Conservation (phyloP, 306 rosid genomes). For the Rubus parviflorus region DNA sequence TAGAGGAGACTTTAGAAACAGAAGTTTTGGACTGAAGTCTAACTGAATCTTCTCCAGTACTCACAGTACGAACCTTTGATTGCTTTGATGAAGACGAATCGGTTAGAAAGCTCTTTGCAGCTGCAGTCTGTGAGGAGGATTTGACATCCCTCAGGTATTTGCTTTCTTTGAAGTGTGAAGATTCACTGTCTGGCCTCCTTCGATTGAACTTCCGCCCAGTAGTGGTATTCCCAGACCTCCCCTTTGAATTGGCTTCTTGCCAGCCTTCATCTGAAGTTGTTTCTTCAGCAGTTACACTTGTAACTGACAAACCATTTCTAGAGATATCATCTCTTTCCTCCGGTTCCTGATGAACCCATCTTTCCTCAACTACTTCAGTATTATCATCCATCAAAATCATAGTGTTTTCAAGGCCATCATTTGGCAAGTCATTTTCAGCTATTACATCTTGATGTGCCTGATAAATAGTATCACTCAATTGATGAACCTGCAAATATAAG, state of each 20-base stretch:
- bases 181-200: constrained; percentile 49
- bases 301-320: constrained; percentile 24
- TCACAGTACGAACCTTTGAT: constrained; percentile 39
- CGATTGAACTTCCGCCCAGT: constrained; percentile 52
- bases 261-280: constrained; percentile 80
- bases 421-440: constrained; percentile 37
- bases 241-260: constrained; percentile 94
- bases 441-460: constrained; percentile 40
- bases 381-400: constrained; percentile 21
- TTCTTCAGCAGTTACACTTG: constrained; percentile 51
- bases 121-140: constrained; percentile 42
- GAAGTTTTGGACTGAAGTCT: constrained; percentile 41
- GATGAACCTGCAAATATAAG: constrained; percentile 52
- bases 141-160: constrained; percentile 43
- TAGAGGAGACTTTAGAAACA: constrained; percentile 42
- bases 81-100: constrained; percentile 43
- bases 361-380: constrained; percentile 31
- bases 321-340: constrained; percentile 42
- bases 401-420: constrained; percentile 38
- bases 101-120: constrained; percentile 36
- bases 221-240: constrained; percentile 53
- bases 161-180: constrained; percentile 45
- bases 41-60: constrained; percentile 39
- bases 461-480: constrained; percentile 42
- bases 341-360: constrained; percentile 34